Percentiles rank a stretch among this genome's conserved stretches.
phyloP scores from a whole-genome alignment of 2,329 filamentous ascomycete genomes.

The Dactylonectria estremocensis region DNA sequence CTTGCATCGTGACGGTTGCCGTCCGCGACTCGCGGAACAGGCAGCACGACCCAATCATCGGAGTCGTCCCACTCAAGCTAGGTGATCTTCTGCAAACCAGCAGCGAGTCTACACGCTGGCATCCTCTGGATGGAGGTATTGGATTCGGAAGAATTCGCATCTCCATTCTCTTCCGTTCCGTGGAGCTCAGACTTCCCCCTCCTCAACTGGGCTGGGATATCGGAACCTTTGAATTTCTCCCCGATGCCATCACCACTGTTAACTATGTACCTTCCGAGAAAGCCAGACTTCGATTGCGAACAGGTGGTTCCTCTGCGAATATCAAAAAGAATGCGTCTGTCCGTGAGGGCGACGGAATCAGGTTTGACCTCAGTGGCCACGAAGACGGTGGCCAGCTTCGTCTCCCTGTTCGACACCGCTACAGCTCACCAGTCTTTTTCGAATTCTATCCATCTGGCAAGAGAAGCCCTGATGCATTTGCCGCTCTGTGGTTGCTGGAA shows the following conservation, averaged over 20 bases:
- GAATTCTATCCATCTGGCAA: conserved; percentile 83
- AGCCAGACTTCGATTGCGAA: conserved; percentile 84
- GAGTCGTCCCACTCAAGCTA: conserved; percentile 89
- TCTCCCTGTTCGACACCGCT: conserved; percentile 91
- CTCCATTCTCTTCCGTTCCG: conserved; percentile 89
- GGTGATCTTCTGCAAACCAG: conserved; percentile 90
- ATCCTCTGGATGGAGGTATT: conserved; percentile 95
- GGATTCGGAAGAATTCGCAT: conserved; percentile 92
- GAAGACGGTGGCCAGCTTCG: conserved; percentile 67
- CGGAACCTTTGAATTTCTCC: conserved; percentile 91
- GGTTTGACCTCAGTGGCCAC: conserved; percentile 64
- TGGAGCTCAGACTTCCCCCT: conserved; percentile 89
- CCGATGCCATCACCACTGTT: conserved; percentile 76
- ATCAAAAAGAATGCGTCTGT: conserved; percentile 76
- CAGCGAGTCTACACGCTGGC: conserved; percentile 92
- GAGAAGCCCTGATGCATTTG: conserved; percentile 80
- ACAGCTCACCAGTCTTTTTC: conserved; percentile 90
- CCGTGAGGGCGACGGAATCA: conserved; percentile 68
- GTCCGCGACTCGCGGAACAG: conserved; percentile 91
- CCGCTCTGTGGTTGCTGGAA: conserved; percentile 88
- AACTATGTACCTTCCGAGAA: conserved; percentile 76
- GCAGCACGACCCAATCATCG: conserved; percentile 94
- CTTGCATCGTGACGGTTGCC: conserved; percentile 86
- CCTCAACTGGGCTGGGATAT: conserved; percentile 94
- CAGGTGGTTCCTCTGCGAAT: conserved; percentile 85